Evolutionary conservation across 148 eudicot species (phyloP).

Genomic region (Oxyria digyna): DNA sequence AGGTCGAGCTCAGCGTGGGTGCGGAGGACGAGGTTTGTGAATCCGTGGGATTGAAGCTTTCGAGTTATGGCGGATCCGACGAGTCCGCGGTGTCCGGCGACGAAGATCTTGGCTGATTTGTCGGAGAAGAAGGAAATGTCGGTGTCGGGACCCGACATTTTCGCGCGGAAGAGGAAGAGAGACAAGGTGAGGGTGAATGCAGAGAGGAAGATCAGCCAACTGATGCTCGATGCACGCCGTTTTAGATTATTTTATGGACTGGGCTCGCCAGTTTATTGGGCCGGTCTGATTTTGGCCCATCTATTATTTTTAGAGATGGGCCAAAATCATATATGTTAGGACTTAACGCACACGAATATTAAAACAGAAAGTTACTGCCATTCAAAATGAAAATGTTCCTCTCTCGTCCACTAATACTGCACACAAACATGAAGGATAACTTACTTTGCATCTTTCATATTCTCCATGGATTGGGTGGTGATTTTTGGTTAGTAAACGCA

Average conservation of each 20-base stretch:
- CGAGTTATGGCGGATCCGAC: conserved; percentile 88
- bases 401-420: neutral
- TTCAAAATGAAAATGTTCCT: neutral
- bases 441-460: neutral
- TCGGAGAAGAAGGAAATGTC: conserved; percentile 22
- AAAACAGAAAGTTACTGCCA: neutral
- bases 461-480: neutral
- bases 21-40: conserved; percentile 49
- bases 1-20: conserved; percentile 88
- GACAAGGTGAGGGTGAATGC: neutral
- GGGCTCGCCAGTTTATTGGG: neutral
- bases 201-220: neutral
- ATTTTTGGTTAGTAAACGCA: neutral
- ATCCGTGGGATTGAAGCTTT: conserved; percentile 45
- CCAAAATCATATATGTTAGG: too few relatives aligned
- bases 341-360: too few relatives aligned
- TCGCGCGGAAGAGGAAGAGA: neutral
- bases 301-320: neutral
- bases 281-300: neutral
- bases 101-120: conserved; percentile 66
- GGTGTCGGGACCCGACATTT: neutral
- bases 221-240: neutral
- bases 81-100: conserved; percentile 94
- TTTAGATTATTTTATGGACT: neutral
- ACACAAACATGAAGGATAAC: neutral